Evolutionary conservation across 345 rosid genomes (phyloP), one percentile per base, ranked within the genome.

Genomic region (Cardamine resedifolia): DNA sequence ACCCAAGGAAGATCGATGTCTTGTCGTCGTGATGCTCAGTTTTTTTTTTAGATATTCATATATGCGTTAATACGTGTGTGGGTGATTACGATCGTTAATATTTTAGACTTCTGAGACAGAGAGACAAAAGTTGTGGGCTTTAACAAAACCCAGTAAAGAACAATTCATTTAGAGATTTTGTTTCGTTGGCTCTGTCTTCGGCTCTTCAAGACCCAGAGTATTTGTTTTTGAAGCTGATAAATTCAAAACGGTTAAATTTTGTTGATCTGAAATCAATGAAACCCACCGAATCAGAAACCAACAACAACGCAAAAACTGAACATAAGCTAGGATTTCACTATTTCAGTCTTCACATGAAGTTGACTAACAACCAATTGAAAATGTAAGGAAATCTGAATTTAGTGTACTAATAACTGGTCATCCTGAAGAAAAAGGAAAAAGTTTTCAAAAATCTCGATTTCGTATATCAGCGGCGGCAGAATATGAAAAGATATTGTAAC

Each of bases 111-210:
- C n/a, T n/a, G 62, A 15, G 44, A 50, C 43, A 47, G 16, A 38
- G 28, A 21, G 70, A 55, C 48, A 72, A 53, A 64, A 44, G 16
- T 55, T 55, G 71, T 45, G 77, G 71, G 39, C 64, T 56, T 56
- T 24, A 45, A 4, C 64, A 56, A 56, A 55, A 55, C 27, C 65
- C 19, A 52, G 26, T 62, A 62, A 71, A 39, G 53, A 61, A 52
- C 26, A 45, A 72, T n/a, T n/a, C n/a, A n/a, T n/a, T 28, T 3
- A 21, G n/a, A 43, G 10, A 9, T 28, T 63, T 43, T 52, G 63
- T 63, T 26, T 15, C 56, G 12, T 43, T n/a, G 64, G 27, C 69
- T 61, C 3, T 64, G 14, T 31, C 33, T 41, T 18, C 30, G 38
- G 23, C 53, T 63, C 66, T 59, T 58, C 19, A 58, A 34, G 20